A percentile compares a stretch with the other conserved stretches of the same genome.
Conservation (phyloP, 2,329 filamentous ascomycete species). For the Cladorrhinum sp. region DNA sequence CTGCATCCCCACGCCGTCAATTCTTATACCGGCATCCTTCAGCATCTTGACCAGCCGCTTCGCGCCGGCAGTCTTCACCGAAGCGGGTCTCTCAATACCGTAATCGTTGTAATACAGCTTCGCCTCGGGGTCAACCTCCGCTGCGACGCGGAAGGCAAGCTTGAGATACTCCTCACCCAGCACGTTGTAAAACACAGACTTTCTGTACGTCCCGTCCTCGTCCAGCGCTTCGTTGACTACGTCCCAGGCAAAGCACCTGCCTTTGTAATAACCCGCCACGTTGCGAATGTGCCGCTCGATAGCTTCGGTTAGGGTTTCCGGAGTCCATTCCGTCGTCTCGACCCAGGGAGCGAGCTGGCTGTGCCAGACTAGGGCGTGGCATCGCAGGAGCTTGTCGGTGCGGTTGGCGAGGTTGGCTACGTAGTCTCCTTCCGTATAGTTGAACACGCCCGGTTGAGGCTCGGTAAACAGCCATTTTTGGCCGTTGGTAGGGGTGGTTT, state of each 20-base stretch:
- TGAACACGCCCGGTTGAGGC: conserved; percentile 55
- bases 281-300: conserved; percentile 52
- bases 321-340: conserved; percentile 46
- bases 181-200: conserved; percentile 47
- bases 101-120: conserved; percentile 63
- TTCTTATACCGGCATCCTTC: conserved; percentile 45
- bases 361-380: conserved; percentile 52
- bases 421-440: conserved; percentile 56
- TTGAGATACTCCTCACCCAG: conserved; percentile 52
- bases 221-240: conserved; percentile 57
- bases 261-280: conserved; percentile 45
- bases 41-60: conserved; percentile 43
- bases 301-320: conserved; percentile 46
- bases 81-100: conserved; percentile 47
- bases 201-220: conserved; percentile 49
- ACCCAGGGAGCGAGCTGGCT: conserved; percentile 52
- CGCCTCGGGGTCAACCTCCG: conserved; percentile 45
- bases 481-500: conserved; percentile 59
- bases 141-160: conserved; percentile 49
- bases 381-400: conserved; percentile 50
- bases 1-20: conserved; percentile 62
- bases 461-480: conserved; percentile 61
- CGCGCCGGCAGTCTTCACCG: conserved; percentile 43
- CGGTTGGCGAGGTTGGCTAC: conserved; percentile 42
- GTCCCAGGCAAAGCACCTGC: conserved; percentile 54